Evolutionary conservation across 139 green algal species (phyloP).

Genomic region (Haematococcus sp.): DNA sequence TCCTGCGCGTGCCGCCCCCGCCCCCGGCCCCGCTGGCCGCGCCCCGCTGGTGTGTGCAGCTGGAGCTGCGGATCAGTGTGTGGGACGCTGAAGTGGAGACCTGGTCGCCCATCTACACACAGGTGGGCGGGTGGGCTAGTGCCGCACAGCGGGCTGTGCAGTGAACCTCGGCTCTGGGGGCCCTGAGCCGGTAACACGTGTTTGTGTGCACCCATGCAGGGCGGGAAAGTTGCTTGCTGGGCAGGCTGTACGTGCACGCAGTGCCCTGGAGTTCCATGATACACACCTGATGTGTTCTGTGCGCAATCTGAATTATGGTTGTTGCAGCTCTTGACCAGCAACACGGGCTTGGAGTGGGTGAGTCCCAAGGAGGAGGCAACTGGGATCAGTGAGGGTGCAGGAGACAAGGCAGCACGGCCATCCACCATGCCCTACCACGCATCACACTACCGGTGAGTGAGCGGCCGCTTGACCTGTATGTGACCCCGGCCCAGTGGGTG

Average conservation of each 20-base stretch:
- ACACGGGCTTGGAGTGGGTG: not conserved
- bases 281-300: no score
- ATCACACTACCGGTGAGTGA: not conserved
- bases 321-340: constrained; percentile 1
- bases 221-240: no score
- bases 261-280: no score
- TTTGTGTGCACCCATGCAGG: no score
- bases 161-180: not conserved
- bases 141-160: not conserved
- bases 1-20: no score
- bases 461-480: not conserved
- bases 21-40: not conserved
- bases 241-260: no score
- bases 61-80: not conserved
- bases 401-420: not conserved
- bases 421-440: not conserved
- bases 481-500: not conserved
- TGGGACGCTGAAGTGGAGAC: not conserved
- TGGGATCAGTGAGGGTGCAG: not conserved
- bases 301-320: no score
- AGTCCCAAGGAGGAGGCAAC: no score
- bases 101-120: not conserved
- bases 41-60: not conserved
- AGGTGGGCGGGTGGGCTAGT: no score
- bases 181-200: no score